These are phyloP conservation scores for Conticribra weissflogii DNA, from an alignment of 108 stramenopile species.

Conservation along the genomic window DNA sequence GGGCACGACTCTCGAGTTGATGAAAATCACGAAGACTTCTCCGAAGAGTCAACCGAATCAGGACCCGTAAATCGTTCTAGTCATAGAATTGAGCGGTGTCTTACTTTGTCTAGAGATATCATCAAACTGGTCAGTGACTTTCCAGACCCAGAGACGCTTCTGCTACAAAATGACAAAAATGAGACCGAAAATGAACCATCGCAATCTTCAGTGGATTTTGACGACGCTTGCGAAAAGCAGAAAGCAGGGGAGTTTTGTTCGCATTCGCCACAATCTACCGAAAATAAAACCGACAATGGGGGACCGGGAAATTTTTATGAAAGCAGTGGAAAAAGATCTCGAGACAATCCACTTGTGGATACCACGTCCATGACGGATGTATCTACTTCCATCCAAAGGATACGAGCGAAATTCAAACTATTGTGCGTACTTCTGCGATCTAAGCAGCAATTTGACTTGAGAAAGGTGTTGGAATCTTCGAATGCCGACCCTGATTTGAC, in stretches of 20 bases:
- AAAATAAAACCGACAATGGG: background rate
- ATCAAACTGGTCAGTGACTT: slow-evolving; percentile 22
- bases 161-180: background rate
- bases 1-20: too few relatives aligned
- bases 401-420: slow-evolving; percentile 42
- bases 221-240: background rate
- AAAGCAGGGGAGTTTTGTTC: too few relatives aligned
- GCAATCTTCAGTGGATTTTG: background rate
- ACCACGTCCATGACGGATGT: slow-evolving; percentile 20
- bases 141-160: slow-evolving; percentile 35
- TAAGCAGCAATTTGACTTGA: slow-evolving; percentile 18
- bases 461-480: slow-evolving; percentile 14
- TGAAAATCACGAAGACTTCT: background rate
- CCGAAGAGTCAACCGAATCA: background rate
- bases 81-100: slow-evolving; percentile 31
- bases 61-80: background rate
- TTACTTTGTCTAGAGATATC: slow-evolving; percentile 20
- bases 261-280: background rate
- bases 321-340: slow-evolving; percentile 12
- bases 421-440: slow-evolving; percentile 23
- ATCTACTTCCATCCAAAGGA: slow-evolving; percentile 22
- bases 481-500: too few relatives aligned
- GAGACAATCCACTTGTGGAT: slow-evolving; percentile 1
- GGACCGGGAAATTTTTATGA: too few relatives aligned
- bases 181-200: background rate